Percentiles rank a stretch among this genome's conserved stretches.
Evolutionary conservation across 306 rosid genomes (phyloP).

Genomic region (Vachellia pachyceras): DNA sequence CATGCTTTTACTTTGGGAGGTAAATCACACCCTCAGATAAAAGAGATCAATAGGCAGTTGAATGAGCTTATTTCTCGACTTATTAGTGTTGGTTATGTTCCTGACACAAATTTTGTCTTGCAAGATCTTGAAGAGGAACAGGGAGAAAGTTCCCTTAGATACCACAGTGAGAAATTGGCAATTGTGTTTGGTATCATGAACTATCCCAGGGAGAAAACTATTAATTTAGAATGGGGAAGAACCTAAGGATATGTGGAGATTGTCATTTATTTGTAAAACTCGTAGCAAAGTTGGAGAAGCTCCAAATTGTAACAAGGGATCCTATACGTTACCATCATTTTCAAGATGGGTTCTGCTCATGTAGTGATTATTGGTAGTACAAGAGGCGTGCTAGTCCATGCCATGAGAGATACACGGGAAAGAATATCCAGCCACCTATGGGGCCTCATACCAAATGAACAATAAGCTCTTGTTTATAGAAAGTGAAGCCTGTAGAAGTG

Average conservation of each 20-base stretch:
- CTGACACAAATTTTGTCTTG: slow-evolving; percentile 83
- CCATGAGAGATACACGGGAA: slow-evolving; percentile 22
- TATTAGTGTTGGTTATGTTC: slow-evolving; percentile 68
- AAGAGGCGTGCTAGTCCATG: background rate
- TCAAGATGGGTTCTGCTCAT: slow-evolving; percentile 76
- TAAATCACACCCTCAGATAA: slow-evolving; percentile 73
- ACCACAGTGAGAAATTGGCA: slow-evolving; percentile 87
- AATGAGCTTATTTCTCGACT: slow-evolving; percentile 59
- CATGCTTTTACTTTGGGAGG: slow-evolving; percentile 84
- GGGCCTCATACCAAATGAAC: slow-evolving; percentile 7
- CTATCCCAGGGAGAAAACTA: slow-evolving; percentile 67
- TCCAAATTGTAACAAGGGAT: slow-evolving; percentile 78
- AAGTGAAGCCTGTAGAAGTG: slow-evolving; percentile 32
- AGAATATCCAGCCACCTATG: slow-evolving; percentile 2
- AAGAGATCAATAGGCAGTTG: slow-evolving; percentile 61
- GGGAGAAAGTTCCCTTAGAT: slow-evolving; percentile 75
- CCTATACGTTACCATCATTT: slow-evolving; percentile 94
- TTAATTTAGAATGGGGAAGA: slow-evolving; percentile 85
- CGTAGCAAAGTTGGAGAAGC: slow-evolving; percentile 59
- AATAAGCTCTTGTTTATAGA: slow-evolving; percentile 14
- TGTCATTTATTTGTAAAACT: slow-evolving; percentile 85
- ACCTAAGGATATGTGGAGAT: slow-evolving; percentile 91
- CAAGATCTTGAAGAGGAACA: slow-evolving; percentile 93
- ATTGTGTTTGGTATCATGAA: slow-evolving; percentile 76
- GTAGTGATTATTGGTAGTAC: slow-evolving; percentile 85